Evolutionary conservation across 2,329 filamentous ascomycete species (phyloP).

Genomic region (Calonectria pseudoturangicola): DNA sequence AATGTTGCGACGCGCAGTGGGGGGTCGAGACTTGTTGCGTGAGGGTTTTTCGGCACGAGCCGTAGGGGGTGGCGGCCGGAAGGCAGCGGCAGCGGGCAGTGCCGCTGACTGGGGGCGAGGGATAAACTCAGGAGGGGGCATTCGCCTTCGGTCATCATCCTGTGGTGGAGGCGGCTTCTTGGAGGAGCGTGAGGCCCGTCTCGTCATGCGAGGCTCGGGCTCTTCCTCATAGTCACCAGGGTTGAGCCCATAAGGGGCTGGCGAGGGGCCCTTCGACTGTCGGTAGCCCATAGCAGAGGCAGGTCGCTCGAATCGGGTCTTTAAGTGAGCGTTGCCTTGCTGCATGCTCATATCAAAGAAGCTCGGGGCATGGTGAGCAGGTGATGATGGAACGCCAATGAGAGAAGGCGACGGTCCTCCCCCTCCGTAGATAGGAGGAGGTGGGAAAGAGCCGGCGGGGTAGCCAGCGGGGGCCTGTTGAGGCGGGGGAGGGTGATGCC

Average conservation of each 20-base stretch:
- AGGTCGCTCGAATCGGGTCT: slow-evolving; percentile 61
- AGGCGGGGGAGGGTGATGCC: slow-evolving; percentile 51
- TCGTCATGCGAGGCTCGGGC: slow-evolving; percentile 58
- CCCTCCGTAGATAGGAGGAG: slow-evolving; percentile 54
- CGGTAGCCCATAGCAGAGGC: slow-evolving; percentile 65
- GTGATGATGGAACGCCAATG: slow-evolving; percentile 54
- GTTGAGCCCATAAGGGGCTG: slow-evolving; percentile 57
- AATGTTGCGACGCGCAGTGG: slow-evolving; percentile 56
- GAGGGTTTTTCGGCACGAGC: slow-evolving; percentile 50
- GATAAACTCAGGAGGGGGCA: slow-evolving; percentile 68
- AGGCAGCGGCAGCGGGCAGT: slow-evolving; percentile 55
- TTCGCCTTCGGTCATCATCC: slow-evolving; percentile 66
- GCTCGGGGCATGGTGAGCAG: slow-evolving; percentile 54
- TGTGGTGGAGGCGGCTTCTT: slow-evolving; percentile 58
- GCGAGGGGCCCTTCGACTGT: slow-evolving; percentile 46
- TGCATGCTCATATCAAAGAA: slow-evolving; percentile 58
- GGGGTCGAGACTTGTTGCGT: slow-evolving; percentile 57
- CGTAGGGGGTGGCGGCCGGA: slow-evolving; percentile 54
- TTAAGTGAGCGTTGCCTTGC: slow-evolving; percentile 56
- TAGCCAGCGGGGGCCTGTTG: slow-evolving; percentile 41
- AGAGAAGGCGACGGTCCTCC: slow-evolving; percentile 53
- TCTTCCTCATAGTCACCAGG: slow-evolving; percentile 66
- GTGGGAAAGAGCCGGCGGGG: slow-evolving; percentile 57
- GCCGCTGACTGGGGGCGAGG: slow-evolving; percentile 62
- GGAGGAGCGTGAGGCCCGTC: slow-evolving; percentile 65